Conservation (phyloP, 2,329 filamentous ascomycete genomes). For the Curvularia sp. region DNA sequence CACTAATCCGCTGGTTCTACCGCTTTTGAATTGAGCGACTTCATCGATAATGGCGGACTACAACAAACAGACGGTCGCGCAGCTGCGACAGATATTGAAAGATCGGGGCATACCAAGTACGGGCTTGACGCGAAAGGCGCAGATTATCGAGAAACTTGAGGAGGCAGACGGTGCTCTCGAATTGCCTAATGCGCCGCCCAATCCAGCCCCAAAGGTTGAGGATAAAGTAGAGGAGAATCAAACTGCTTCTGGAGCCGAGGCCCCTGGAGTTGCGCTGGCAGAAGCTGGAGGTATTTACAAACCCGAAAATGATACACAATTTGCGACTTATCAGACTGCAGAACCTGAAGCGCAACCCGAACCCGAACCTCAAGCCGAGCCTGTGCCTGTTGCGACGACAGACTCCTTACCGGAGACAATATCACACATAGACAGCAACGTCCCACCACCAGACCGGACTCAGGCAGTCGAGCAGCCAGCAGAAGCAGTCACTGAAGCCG, state of each 20-base stretch:
- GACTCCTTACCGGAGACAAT: conserved; percentile 28
- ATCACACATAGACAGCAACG: conserved; percentile 34
- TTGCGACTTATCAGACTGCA: conserved; percentile 14
- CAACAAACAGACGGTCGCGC: conserved; percentile 56
- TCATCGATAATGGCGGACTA: conserved; percentile 51
- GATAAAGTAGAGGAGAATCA: conserved; percentile 13
- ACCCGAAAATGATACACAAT: too few relatives aligned
- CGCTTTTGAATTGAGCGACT: conserved; percentile 2
- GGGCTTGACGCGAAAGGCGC: conserved; percentile 57
- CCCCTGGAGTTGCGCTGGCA: conserved; percentile 24
- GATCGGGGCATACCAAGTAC: conserved; percentile 56
- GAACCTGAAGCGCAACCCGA: conserved; percentile 18
- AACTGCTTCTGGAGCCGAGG: conserved; percentile 4
- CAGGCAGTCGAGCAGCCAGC: conserved; percentile 24
- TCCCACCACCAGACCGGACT: conserved; percentile 21
- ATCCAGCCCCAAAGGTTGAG: conserved; percentile 11
- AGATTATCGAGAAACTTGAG: conserved; percentile 57
- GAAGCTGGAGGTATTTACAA: conserved; percentile 34
- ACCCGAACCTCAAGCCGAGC: conserved; percentile 9
- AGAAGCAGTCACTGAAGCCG: conserved; percentile 26
- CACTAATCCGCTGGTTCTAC: neutral
- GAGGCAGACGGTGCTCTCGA: conserved; percentile 33
- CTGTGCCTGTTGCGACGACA: conserved; percentile 27
- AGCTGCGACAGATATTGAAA: conserved; percentile 56
- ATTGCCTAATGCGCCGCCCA: conserved; percentile 13